A percentile compares a stretch with the other conserved stretches of the same genome.
Conservation (phyloP, 2,329 filamentous ascomycete species). For the Aspergillus sergii region DNA sequence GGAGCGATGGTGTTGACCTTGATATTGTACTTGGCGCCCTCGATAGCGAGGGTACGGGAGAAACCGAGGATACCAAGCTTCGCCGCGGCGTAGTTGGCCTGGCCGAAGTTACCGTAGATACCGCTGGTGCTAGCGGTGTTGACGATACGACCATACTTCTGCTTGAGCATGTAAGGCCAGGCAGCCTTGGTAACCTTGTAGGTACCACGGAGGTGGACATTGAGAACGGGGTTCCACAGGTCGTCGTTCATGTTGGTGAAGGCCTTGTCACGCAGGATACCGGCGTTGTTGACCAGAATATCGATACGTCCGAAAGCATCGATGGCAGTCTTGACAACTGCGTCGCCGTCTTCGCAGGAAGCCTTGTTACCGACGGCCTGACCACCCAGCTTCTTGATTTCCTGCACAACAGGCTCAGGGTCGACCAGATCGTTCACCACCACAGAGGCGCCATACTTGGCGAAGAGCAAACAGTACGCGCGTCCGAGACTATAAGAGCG, state of each 20-base stretch:
- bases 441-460: slow-evolving; percentile 78
- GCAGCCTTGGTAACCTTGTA: slow-evolving; percentile 97
- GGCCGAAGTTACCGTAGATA: slow-evolving; percentile 98
- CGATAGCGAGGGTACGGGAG: slow-evolving; percentile 86
- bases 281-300: slow-evolving; percentile 96
- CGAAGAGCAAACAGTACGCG: slow-evolving; percentile 84
- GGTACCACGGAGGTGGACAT: slow-evolving; percentile 89
- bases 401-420: slow-evolving; percentile 85
- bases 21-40: slow-evolving; percentile 97
- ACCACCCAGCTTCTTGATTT: slow-evolving; percentile 88
- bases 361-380: slow-evolving; percentile 92
- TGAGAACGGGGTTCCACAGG: slow-evolving; percentile 88
- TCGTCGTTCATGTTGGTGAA: slow-evolving; percentile 97
- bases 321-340: slow-evolving; percentile 88
- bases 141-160: slow-evolving; percentile 95
- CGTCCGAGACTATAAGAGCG: slow-evolving; percentile 71
- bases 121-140: slow-evolving; percentile 97
- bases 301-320: slow-evolving; percentile 92
- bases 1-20: slow-evolving; percentile 97
- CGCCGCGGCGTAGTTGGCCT: slow-evolving; percentile 93
- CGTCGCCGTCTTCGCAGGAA: slow-evolving; percentile 88
- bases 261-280: slow-evolving; percentile 96
- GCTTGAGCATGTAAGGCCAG: slow-evolving; percentile 96
- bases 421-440: slow-evolving; percentile 96
- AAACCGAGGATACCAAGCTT: slow-evolving; percentile 94